Evolutionary conservation across 192 early-diverging fungal genomes (phyloP).

Genomic region (Backusella circina): DNA sequence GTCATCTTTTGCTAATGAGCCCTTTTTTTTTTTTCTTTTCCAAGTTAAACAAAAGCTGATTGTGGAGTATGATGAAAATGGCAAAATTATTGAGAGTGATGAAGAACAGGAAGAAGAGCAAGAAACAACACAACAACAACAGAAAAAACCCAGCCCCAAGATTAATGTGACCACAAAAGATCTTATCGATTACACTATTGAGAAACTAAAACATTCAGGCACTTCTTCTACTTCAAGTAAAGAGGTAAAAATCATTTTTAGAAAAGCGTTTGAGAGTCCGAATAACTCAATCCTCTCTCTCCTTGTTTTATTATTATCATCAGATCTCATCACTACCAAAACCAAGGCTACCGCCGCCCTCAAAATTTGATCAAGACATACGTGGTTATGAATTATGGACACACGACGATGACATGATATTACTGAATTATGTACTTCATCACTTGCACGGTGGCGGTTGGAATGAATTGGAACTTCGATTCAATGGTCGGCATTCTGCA

Average conservation of each 20-base stretch:
- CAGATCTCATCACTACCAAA: neutral
- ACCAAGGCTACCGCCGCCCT: constrained; percentile 6
- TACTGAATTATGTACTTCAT: constrained; percentile 26
- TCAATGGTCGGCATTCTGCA: constrained; percentile 27
- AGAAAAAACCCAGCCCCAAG: neutral
- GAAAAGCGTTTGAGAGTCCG: neutral
- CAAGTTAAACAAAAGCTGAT: constrained; percentile 27
- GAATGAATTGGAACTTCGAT: constrained; percentile 18
- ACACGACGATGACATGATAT: constrained; percentile 22
- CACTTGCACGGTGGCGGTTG: constrained; percentile 19
- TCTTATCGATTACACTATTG: constrained; percentile 4
- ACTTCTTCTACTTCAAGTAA: neutral
- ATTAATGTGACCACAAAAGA: constrained; percentile 2
- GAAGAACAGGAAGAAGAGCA: constrained; percentile 13
- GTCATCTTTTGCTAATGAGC: neutral
- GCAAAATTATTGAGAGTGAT: constrained; percentile 22
- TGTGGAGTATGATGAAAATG: constrained; percentile 32
- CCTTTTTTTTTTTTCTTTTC: neutral
- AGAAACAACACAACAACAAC: neutral
- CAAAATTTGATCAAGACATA: constrained; percentile 20
- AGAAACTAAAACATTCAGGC: neutral
- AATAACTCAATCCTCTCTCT: neutral
- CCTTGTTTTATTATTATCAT: neutral
- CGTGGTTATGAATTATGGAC: constrained; percentile 31
- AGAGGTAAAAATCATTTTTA: neutral